Evolutionary conservation across 805 yeast species (phyloP).

Genomic region (Blastobotrys attinorum): DNA sequence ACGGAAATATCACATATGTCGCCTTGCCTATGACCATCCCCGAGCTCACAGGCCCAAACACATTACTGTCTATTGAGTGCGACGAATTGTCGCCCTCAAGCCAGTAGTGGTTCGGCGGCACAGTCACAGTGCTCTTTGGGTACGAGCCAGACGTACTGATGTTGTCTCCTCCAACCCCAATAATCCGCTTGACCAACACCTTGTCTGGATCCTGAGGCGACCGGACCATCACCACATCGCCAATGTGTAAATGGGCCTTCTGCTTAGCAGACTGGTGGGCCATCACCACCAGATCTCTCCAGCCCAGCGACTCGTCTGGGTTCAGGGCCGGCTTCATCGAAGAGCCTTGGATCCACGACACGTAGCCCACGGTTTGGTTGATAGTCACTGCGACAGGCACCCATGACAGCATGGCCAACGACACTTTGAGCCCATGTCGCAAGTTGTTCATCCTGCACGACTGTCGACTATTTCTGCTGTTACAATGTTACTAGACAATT

Average conservation of each 20-base stretch:
- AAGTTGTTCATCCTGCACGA: too few relatives aligned
- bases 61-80: conserved; percentile 72
- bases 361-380: conserved; percentile 62
- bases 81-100: conserved; percentile 82
- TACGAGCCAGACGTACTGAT: conserved; percentile 47
- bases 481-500: too few relatives aligned
- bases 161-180: conserved; percentile 66
- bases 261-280: conserved; percentile 53
- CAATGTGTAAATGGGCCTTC: conserved; percentile 40
- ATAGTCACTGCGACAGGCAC: conserved; percentile 67
- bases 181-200: conserved; percentile 70
- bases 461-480: too few relatives aligned
- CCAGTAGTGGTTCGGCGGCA: conserved; percentile 85
- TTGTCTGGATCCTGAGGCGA: conserved; percentile 76
- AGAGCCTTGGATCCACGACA: conserved; percentile 67
- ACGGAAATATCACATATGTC: conserved; percentile 62
- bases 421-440: conserved; percentile 5
- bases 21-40: conserved; percentile 79
- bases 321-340: conserved; percentile 90
- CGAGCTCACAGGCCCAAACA: conserved; percentile 79
- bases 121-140: conserved; percentile 49
- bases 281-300: conserved; percentile 44
- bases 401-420: conserved; percentile 50
- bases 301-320: conserved; percentile 42
- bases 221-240: conserved; percentile 70